phyloP scores from a whole-genome alignment of 345 rosid genomes.

The Cardamine chenopodiifolia region DNA sequence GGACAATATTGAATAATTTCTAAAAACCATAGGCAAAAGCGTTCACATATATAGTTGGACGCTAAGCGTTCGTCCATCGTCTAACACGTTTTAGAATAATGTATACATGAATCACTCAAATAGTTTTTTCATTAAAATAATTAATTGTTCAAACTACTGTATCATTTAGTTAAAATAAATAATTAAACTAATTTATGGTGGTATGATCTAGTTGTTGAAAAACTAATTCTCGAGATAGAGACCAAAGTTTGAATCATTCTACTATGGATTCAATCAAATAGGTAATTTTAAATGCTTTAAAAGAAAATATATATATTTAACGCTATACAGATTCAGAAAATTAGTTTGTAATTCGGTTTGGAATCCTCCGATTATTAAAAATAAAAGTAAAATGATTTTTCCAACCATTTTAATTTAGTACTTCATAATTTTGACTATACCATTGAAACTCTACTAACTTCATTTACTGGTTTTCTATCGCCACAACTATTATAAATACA shows the following conservation, averaged over 20 bases:
- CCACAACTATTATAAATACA: background rate
- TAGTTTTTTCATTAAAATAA: no score
- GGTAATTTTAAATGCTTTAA: no score
- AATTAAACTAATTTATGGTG: background rate
- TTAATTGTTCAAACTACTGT: background rate
- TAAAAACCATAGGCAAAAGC: background rate
- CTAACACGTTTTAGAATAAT: background rate
- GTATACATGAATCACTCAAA: background rate
- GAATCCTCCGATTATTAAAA: no score
- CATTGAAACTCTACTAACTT: background rate
- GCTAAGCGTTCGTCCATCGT: background rate
- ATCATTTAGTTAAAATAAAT: background rate
- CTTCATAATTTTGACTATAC: background rate
- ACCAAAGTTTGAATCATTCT: background rate
- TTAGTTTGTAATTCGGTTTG: no score
- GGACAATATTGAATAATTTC: background rate
- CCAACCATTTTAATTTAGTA: background rate
- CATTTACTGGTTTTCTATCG: background rate
- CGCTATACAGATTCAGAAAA: no score
- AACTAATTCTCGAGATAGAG: background rate
- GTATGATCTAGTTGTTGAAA: no score
- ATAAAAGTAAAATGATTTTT: background rate
- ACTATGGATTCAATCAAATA: background rate
- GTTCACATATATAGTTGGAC: background rate
- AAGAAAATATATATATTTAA: no score